Percentiles rank a stretch among this genome's conserved stretches.
Evolutionary conservation across 108 stramenopile genomes (phyloP).

Genomic region (Skeletonema grethae): DNA sequence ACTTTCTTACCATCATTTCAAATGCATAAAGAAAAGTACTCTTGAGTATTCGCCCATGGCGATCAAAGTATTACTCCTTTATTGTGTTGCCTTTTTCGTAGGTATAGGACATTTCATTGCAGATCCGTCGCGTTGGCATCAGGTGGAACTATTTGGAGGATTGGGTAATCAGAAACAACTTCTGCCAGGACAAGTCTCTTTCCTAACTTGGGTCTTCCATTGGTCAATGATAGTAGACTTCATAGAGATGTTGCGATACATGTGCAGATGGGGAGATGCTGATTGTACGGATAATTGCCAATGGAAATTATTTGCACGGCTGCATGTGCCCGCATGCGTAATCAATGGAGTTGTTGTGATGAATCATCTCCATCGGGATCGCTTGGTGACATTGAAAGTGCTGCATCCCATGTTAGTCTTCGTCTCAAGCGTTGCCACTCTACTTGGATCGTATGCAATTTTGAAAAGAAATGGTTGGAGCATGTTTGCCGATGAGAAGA

Average conservation of each 20-base stretch:
- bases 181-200: slow-evolving; percentile 29
- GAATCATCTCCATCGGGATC: slow-evolving; percentile 41
- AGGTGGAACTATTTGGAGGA: slow-evolving; percentile 26
- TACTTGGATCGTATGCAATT: slow-evolving; percentile 20
- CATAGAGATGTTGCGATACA: slow-evolving; percentile 12
- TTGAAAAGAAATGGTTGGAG: slow-evolving; percentile 19
- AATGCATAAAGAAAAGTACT: slow-evolving; percentile 18
- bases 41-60: slow-evolving; percentile 18
- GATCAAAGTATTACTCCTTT: slow-evolving; percentile 5
- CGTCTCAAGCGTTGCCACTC: slow-evolving; percentile 23
- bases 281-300: slow-evolving; percentile 21
- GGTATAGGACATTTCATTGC: slow-evolving; percentile 13
- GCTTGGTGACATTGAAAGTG: slow-evolving; percentile 13
- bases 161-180: slow-evolving; percentile 15
- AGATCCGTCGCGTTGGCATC: slow-evolving; percentile 17
- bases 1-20: neutral
- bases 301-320: slow-evolving; percentile 27
- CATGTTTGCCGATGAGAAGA: neutral
- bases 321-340: slow-evolving; percentile 33
- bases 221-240: slow-evolving; percentile 43
- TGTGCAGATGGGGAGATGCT: slow-evolving; percentile 40
- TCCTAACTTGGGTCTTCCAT: slow-evolving; percentile 39
- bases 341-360: slow-evolving; percentile 37
- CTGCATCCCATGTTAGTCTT: slow-evolving; percentile 34
- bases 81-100: neutral